A percentile compares a stretch with the other conserved stretches of the same genome.
Conservation (phyloP, 139 green algal genomes). For the Closterium sp. region DNA sequence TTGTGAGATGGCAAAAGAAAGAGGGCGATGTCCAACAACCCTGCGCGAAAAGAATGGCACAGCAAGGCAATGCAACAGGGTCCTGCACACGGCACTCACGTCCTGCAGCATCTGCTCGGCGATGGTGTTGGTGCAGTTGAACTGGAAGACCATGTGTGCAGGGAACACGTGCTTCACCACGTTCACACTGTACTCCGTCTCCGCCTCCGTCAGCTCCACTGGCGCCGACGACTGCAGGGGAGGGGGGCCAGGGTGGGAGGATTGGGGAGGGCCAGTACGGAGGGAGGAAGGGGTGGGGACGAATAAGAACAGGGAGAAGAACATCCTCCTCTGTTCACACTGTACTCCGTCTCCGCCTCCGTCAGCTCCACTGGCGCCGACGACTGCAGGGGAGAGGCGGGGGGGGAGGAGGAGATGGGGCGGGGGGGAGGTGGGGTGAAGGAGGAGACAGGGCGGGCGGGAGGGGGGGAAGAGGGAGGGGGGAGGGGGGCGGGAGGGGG, state of each 20-base stretch:
- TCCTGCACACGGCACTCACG: slow-evolving; percentile 59
- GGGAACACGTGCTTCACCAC: slow-evolving; percentile 90
- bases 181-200: slow-evolving; percentile 70
- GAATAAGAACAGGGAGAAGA: no score
- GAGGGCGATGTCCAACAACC: no score
- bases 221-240: slow-evolving; percentile 37
- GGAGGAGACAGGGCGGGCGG: background rate
- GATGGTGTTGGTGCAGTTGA: slow-evolving; percentile 97
- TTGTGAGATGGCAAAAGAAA: no score
- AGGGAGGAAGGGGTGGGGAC: no score
- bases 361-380: slow-evolving; percentile 48
- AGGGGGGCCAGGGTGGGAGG: no score
- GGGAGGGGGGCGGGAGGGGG: background rate
- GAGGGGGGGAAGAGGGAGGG: background rate
- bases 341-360: slow-evolving; percentile 63
- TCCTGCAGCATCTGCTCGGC: slow-evolving; percentile 90
- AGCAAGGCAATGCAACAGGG: no score
- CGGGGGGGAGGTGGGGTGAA: background rate
- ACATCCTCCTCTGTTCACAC: slow-evolving; percentile 53
- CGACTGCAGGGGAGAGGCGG: slow-evolving; percentile 11
- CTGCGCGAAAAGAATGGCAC: no score
- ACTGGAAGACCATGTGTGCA: slow-evolving; percentile 87
- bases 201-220: slow-evolving; percentile 56
- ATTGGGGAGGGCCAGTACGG: no score
- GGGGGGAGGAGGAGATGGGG: no score